Percentiles rank a stretch among this genome's conserved stretches.
Evolutionary conservation across 2,329 filamentous ascomycete genomes (phyloP).

Genomic region (Berkeleyomyces rouxiae): DNA sequence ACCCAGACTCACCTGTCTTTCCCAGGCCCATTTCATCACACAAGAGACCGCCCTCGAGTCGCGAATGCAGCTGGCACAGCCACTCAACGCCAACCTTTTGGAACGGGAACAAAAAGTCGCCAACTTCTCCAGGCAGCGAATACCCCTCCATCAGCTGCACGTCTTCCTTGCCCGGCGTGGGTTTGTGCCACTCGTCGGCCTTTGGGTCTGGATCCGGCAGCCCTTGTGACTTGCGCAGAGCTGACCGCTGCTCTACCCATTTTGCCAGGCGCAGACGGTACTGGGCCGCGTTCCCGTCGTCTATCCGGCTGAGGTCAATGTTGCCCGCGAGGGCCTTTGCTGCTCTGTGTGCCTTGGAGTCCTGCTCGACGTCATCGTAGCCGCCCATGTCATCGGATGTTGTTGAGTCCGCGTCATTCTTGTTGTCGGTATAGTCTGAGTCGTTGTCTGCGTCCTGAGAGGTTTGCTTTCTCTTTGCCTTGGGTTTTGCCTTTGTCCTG

Average conservation of each 20-base stretch:
- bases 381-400: slow-evolving; percentile 6
- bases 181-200: slow-evolving; percentile 60
- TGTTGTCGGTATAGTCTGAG: not conserved
- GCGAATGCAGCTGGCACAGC: slow-evolving; percentile 81
- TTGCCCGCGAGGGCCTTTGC: slow-evolving; percentile 14
- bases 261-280: slow-evolving; percentile 60
- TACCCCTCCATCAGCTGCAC: slow-evolving; percentile 58
- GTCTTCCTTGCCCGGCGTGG: slow-evolving; percentile 69
- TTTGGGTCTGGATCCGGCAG: slow-evolving; percentile 23
- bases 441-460: not conserved
- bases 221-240: slow-evolving; percentile 16
- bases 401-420: not conserved
- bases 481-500: not conserved
- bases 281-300: slow-evolving; percentile 74
- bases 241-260: slow-evolving; percentile 39
- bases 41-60: slow-evolving; percentile 82
- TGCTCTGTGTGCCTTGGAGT: slow-evolving; percentile 8
- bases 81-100: slow-evolving; percentile 95
- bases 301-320: slow-evolving; percentile 43
- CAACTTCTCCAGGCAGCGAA: slow-evolving; percentile 79
- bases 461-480: not conserved
- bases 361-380: slow-evolving; percentile 11
- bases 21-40: slow-evolving; percentile 99
- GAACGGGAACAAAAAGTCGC: slow-evolving; percentile 83
- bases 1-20: slow-evolving; percentile 44